These are phyloP conservation scores for Trichoderma lentiforme DNA, from an alignment of 2,329 filamentous ascomycete species.

Conservation along the genomic window DNA sequence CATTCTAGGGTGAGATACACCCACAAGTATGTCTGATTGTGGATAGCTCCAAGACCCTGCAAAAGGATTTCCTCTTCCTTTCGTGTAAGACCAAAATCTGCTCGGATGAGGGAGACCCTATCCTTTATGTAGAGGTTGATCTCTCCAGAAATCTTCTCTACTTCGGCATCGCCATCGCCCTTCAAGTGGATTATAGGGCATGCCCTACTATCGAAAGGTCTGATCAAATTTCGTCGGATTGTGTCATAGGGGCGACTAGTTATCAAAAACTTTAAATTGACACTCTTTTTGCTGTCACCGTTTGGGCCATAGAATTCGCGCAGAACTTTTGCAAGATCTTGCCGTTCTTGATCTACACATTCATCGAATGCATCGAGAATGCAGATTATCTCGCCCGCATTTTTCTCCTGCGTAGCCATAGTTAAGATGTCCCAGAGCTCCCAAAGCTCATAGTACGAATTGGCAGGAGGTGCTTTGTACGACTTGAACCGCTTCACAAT, in stretches of 20 bases:
- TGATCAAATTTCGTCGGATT: constrained; percentile 22
- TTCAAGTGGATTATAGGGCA: constrained; percentile 25
- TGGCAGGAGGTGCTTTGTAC: background rate
- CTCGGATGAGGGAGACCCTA: constrained; percentile 19
- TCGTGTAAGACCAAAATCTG: background rate
- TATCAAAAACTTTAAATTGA: constrained; percentile 32
- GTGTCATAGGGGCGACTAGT: constrained; percentile 31
- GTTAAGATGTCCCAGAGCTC: background rate
- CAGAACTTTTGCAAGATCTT: constrained; percentile 22
- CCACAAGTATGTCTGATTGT: constrained; percentile 40
- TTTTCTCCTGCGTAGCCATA: background rate
- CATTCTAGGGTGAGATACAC: constrained; percentile 34
- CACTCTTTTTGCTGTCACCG: background rate
- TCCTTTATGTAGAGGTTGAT: constrained; percentile 31
- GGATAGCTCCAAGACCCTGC: constrained; percentile 26
- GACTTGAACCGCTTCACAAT: background rate
- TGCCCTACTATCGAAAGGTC: no score
- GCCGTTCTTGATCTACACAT: constrained; percentile 23
- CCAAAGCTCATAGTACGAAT: constrained; percentile 18
- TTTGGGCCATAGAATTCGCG: constrained; percentile 14
- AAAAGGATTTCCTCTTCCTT: constrained; percentile 14
- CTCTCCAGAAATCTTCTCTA: constrained; percentile 28
- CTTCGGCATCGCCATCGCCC: constrained; percentile 28
- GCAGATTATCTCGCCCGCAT: constrained; percentile 31
- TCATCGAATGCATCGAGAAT: constrained; percentile 42